Evolutionary conservation across 2,329 filamentous ascomycete species (phyloP), one percentile per base, ranked within the genome.

Genomic region (Neonectria hederae): DNA sequence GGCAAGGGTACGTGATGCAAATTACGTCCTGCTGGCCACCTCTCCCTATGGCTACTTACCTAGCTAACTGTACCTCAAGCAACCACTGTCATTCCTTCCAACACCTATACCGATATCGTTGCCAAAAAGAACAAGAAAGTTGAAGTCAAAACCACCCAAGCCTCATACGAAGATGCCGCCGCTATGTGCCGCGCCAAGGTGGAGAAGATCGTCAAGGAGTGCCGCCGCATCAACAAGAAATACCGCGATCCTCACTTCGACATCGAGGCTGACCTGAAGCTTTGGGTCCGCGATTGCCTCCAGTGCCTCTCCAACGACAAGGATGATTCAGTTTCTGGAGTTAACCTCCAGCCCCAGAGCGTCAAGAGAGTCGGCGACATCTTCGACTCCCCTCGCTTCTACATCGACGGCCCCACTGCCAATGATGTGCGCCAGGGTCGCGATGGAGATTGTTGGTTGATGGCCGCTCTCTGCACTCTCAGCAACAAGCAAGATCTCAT

Each of bases 231-330:
- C 62, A 97, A 97, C 77, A 90, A 93, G 73, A 95, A 93, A 77
- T 97, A 97, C 75, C 87, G 90, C 17, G 93, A 97, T 74, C 87
- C 90, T n/a, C 89, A 96, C 76, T 97, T 97, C 75, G 91, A 97
- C 75, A 88, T 97, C 55, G 93, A 96, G 74, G 82, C 87, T 40
- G 92, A 94, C 76, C 83, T 94, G 66, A 91, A 92, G 78, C 82
- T 82, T 40, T 79, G 80, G n/a, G 78, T 75, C 6, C 80, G 81
- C 45, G 83, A 88, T 71, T 87, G 83, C 32, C 79, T 87, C 24
- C 77, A 83, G 63, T 80, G 80, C 38, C 80, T 84, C 21, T 74
- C 75, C 70, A 81, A 84, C 70, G 48, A 60, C 45, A 30, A 59
- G 2, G 66, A 69, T 2, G 67, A 61, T 17, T 56, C 42, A 14